Evolutionary conservation across 2,329 filamentous ascomycete species (phyloP), one percentile per base, ranked within the genome.

Genomic region (Aspergillus fumigatiaffinis): DNA sequence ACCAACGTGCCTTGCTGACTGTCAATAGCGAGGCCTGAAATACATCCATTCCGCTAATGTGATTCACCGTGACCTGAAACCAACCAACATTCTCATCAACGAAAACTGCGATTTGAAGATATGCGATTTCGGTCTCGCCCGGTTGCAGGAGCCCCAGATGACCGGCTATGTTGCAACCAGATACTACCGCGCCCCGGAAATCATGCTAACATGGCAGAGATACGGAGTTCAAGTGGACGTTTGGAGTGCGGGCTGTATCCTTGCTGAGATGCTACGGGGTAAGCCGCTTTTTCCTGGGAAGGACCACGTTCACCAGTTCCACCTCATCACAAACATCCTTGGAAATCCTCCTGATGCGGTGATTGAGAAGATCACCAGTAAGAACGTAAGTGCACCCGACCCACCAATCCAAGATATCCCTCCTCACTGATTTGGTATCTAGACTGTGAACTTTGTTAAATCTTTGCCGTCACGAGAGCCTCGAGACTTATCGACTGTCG

Each of bases 151-250:
- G 72, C 94, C 94, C 35, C 94, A 99, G 79, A 99, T 99, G 94
- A 99, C 94, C 44, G 94, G 94, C 67, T 99, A 99, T 73, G 94
- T 99, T 60, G 97, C 94, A 50, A 99, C 94, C 60, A 84, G 94
- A 82, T 99, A 99, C 83, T 99, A 99, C 83, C 88, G 94, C 70
- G 94, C 94, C 8, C 94, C 94, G 20, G 94, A 99, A 78, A 99
- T 99, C 74, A 99, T 99, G 94, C 91, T 99, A 73, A 97, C 94
- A 63, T 99, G 94, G 94, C 94, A 99, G 82, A 97, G 97, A 80
- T 99, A 99, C 79, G 94, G 97, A 68, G 88, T 97, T 50, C 94
- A 97, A 79, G 94, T 99, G 58, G 94, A 99, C 74, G 96, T 99
- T 73, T 99, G 94, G 94, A 97, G 93, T 74, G 93, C 93, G 20